Evolutionary conservation across 352 stramenopile genomes (phyloP).

Genomic region (Halophytophthora polymorphica): DNA sequence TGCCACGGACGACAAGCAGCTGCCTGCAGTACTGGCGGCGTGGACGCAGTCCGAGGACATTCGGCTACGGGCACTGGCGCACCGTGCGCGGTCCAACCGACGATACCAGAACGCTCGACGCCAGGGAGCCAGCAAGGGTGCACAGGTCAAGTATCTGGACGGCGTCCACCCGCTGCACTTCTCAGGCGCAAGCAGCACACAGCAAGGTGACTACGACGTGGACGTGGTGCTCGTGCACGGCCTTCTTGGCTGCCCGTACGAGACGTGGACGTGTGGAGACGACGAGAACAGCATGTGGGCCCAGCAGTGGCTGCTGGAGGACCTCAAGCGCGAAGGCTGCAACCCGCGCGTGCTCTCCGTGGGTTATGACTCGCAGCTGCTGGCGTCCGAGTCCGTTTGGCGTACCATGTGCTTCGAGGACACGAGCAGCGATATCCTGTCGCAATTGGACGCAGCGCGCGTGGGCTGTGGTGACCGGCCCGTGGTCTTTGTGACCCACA

Average conservation of each 20-base stretch:
- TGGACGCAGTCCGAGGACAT: constrained; percentile 49
- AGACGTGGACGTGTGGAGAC: constrained; percentile 76
- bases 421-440: constrained; percentile 61
- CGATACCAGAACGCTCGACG: constrained; percentile 38
- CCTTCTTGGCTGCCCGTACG: constrained; percentile 70
- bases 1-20: constrained; percentile 29
- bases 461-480: constrained; percentile 59
- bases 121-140: constrained; percentile 3
- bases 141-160: constrained; percentile 60
- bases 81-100: constrained; percentile 55
- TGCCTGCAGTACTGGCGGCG: constrained; percentile 35
- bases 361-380: constrained; percentile 78
- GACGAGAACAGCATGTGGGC: constrained; percentile 62
- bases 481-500: constrained; percentile 84
- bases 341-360: constrained; percentile 75
- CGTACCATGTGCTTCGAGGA: constrained; percentile 72
- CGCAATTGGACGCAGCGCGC: constrained; percentile 54
- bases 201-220: constrained; percentile 50
- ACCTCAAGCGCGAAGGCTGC: constrained; percentile 51
- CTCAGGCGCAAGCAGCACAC: constrained; percentile 16
- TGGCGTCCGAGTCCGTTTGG: constrained; percentile 72
- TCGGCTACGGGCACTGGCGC: constrained; percentile 45
- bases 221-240: constrained; percentile 85
- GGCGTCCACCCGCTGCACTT: constrained; percentile 70
- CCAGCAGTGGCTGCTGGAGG: constrained; percentile 60